Conservation (phyloP, 2,329 filamentous ascomycete species). For the Ophiostoma triangulosporum region DNA sequence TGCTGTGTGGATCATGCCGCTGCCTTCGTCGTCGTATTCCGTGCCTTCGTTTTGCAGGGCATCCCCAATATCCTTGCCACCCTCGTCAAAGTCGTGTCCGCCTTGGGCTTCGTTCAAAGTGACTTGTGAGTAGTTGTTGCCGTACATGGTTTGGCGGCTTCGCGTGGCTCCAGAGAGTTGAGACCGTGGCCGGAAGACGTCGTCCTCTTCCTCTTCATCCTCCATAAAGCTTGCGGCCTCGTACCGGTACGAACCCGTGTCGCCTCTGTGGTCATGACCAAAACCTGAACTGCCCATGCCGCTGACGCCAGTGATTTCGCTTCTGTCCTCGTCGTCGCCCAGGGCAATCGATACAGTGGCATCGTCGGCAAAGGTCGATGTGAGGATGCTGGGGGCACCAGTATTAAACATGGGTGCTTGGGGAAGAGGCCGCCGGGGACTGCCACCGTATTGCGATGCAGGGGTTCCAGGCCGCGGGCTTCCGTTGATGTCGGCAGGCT, state of each 20-base stretch:
- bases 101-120: conserved; percentile 34
- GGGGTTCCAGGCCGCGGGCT: conserved; percentile 83
- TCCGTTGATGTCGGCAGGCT: conserved; percentile 79
- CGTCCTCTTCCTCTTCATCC: conserved; percentile 36
- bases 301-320: conserved; percentile 56
- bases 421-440: conserved; percentile 73
- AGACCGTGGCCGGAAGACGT: conserved; percentile 50
- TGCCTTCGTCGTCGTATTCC: not conserved
- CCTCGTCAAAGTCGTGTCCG: conserved; percentile 17
- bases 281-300: not conserved
- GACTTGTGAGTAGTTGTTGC: conserved; percentile 33
- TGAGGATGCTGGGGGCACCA: conserved; percentile 24
- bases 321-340: conserved; percentile 25
- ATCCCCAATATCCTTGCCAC: conserved; percentile 17
- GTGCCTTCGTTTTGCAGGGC: conserved; percentile 2
- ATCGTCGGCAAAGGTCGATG: conserved; percentile 48
- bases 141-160: conserved; percentile 25
- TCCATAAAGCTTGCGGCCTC: conserved; percentile 10
- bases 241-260: conserved; percentile 11
- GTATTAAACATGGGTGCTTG: conserved; percentile 70
- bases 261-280: conserved; percentile 1
- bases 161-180: conserved; percentile 29
- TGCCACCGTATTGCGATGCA: conserved; percentile 76
- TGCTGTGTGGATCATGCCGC: not conserved
- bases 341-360: conserved; percentile 62